These are phyloP conservation scores for Saccharomycopsis vini DNA, from an alignment of 805 yeast genomes.

Conservation along the genomic window DNA sequence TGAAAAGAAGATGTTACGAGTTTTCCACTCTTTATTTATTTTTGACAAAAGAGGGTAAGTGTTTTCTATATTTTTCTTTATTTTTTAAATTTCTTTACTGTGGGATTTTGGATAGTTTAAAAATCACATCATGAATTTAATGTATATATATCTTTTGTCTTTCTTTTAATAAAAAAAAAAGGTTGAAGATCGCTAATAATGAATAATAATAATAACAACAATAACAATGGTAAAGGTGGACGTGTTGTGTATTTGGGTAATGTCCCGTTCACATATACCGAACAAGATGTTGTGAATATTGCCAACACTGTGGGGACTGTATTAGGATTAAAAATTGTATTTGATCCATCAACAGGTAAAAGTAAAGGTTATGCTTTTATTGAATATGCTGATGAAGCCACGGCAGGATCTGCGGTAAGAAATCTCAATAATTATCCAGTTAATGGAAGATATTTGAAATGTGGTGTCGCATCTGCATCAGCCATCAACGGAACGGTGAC, in stretches of 20 bases:
- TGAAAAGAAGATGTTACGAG: too few species aligned
- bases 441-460: conserved; percentile 63
- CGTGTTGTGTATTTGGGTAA: conserved; percentile 69
- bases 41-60: too few species aligned
- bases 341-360: conserved; percentile 82
- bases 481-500: conserved; percentile 12
- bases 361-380: conserved; percentile 88
- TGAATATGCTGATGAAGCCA: conserved; percentile 67
- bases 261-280: conserved; percentile 89
- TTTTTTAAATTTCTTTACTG: too few species aligned
- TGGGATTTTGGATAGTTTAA: too few species aligned
- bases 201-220: too few species aligned
- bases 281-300: conserved; percentile 81
- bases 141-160: too few species aligned
- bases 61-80: too few species aligned
- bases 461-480: conserved; percentile 40
- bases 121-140: too few species aligned
- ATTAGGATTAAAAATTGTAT: conserved; percentile 59
- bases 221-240: too few species aligned
- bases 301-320: conserved; percentile 89
- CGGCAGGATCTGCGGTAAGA: conserved; percentile 86
- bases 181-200: too few species aligned
- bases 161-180: too few species aligned
- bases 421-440: conserved; percentile 73
- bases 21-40: too few species aligned